phyloP scores from a whole-genome alignment of 1,139 yeast genomes.

The Suhomyces bolitotheri region DNA sequence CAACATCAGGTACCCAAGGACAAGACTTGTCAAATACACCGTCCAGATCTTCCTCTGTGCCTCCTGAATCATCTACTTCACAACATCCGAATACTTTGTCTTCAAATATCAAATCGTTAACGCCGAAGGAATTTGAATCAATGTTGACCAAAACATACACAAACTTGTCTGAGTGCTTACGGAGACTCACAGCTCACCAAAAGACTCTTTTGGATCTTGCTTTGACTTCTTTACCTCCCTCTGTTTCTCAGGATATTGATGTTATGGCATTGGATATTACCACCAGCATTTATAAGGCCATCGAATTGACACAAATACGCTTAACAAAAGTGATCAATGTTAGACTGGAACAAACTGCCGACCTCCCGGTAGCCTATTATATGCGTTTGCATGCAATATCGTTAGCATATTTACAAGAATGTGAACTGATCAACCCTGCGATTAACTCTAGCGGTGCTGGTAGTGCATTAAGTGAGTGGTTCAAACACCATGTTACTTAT shows the following conservation, averaged over 20 bases:
- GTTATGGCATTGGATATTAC: conserved; percentile 67
- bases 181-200: conserved; percentile 77
- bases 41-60: conserved; percentile 34
- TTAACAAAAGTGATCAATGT: conserved; percentile 78
- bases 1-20: conserved; percentile 24
- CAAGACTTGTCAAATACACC: conserved; percentile 27
- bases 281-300: conserved; percentile 59
- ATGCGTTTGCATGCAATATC: conserved; percentile 66
- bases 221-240: conserved; percentile 50
- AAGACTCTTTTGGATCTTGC: conserved; percentile 75
- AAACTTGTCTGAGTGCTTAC: conserved; percentile 66
- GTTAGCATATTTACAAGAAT: conserved; percentile 72
- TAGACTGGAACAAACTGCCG: conserved; percentile 70
- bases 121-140: conserved; percentile 70
- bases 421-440: conserved; percentile 82
- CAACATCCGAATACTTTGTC: conserved; percentile 38
- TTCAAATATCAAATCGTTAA: conserved; percentile 57
- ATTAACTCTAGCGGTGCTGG: conserved; percentile 54
- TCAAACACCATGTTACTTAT: conserved; percentile 64
- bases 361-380: conserved; percentile 55
- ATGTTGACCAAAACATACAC: conserved; percentile 67
- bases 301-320: conserved; percentile 73
- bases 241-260: conserved; percentile 38
- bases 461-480: conserved; percentile 58
- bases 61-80: conserved; percentile 21